Base-by-base conservation (phyloP, 257 asterid species). In the Nicotiana sylvestris region DNA sequence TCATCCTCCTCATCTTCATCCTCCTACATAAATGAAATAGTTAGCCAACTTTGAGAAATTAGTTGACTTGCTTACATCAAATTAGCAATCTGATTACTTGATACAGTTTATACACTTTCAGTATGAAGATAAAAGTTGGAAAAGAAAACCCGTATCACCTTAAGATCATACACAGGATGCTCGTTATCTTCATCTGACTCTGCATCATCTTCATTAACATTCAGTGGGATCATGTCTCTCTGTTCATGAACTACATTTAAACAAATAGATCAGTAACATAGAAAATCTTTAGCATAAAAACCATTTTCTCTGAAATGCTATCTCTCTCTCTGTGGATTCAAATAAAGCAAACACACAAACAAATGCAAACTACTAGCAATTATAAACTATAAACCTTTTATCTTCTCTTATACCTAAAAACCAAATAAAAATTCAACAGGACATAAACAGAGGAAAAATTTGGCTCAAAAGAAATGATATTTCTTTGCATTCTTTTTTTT, bases 181-280 rank as follows among this genome's bases (percentile, higher is more conserved):
- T 96, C 99, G 32, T 76, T 55, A 80, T 93, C 99, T 82, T 91
- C 98, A 84, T 93, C 99, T 12, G 99, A 91, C 9, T 89, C 96
- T 16, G 72, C 95, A 46, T 81, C 74, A 80, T 88, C 95, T 77
- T 87, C 92, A 25, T 90, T 85, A 68, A 91, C 76, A 85, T 92
- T 89, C 86, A 96, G 84, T 0, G 98, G 97, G 62, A 96, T 84
- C 33, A 93, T 80, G 83, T 96, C 98, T 82, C 97, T 91, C 85
- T 90, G 93, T 86, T 93, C 92, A 90, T 96, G 99, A 89, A 96
- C 99, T 96, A 78, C 86, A 87, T 82, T 17, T 55, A 87, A 37
- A n/a, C 21, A 69, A 66, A 72, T 12, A 64, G 1, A 60, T 72
- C 16, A 18, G 64, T 17, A 21, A 85, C 64, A 51, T 18, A 0